Evolutionary conservation across 1,284 basidiomycete genomes (phyloP), one percentile per base, ranked within the genome.

Genomic region (Vanrija humicola): DNA sequence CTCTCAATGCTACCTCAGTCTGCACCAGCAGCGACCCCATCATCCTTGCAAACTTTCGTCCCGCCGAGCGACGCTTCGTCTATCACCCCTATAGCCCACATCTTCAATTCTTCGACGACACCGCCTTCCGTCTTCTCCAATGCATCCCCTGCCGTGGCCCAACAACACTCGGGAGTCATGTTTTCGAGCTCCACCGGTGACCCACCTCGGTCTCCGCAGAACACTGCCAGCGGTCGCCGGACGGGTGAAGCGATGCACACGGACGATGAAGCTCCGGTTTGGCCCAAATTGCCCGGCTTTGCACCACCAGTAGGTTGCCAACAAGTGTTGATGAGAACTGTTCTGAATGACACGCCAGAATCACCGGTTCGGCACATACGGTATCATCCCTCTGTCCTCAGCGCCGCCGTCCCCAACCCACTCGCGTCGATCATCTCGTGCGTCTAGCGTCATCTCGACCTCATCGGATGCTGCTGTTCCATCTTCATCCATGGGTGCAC

Each of bases 361-460:
- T 28, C 89, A 92, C 76, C 90, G 90, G 72, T 92, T 91, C 72
- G 88, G 88, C 23, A 88, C 87, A 15, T 94, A 94, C 68, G 91
- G 90, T 16, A 90, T 93, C 62, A 83, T 75, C 28, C 73, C 69
- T 2, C 55, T 69, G 9, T 69, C 67, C 15, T 91, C 47, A 80
- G 89, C 46, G 84, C 86, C 74, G 85, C 89, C 12, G 80, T 89
- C 47, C 80, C 71, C 73, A 0, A 57, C 47, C 6, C 64, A 65
- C 9, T 70, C 68, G 0, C 59, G 64, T 8, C 59, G 64, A 18
- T 72, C 69, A 0, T 68, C 67, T 1, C 62, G 65, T 2, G 66
- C 87, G 5, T 91, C 89, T 0, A 91, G 90, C 0, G 67, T 69
- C 3, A 87, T 90, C 59, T 90, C 92, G 66, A 89, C 89, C 68